Evolutionary conservation across 2,329 filamentous ascomycete species (phyloP).

Genomic region (Beauveria australis): DNA sequence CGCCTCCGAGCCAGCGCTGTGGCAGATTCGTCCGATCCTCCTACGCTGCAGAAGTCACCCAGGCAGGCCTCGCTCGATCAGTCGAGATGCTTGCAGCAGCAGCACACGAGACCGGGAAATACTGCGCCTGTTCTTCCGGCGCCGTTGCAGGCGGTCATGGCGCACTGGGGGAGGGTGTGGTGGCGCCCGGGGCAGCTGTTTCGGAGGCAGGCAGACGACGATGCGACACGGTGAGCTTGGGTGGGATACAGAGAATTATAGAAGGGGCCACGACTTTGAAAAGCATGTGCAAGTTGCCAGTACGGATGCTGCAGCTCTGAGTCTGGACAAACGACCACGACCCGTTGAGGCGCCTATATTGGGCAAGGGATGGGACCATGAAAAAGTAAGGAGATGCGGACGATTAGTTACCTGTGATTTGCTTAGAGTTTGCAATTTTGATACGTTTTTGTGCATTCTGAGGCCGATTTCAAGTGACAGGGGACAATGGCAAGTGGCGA

Average conservation of each 20-base stretch:
- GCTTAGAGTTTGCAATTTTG: too few relatives aligned
- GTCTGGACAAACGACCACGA: too few relatives aligned
- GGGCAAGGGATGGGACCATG: too few relatives aligned
- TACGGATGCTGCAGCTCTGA: too few relatives aligned
- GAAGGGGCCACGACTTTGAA: neutral
- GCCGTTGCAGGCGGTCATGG: neutral
- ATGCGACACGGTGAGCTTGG: neutral
- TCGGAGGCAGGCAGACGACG: neutral
- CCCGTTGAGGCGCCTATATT: too few relatives aligned
- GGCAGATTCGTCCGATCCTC: neutral
- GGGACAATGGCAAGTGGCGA: too few relatives aligned
- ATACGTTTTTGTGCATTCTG: too few relatives aligned
- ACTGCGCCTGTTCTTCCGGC: too few relatives aligned
- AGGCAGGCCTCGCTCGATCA: neutral
- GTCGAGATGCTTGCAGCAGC: neutral
- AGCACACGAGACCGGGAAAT: neutral
- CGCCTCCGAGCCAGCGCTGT: neutral
- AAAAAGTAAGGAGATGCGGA: too few relatives aligned
- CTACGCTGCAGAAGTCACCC: neutral
- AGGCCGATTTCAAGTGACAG: too few relatives aligned
- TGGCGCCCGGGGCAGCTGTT: neutral
- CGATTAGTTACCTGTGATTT: too few relatives aligned
- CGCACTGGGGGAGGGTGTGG: neutral
- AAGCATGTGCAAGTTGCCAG: neutral
- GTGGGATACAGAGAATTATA: neutral